A percentile compares a stretch with the other conserved stretches of the same genome.
phyloP scores from a whole-genome alignment of 1,139 yeast species.

The Blastobotrys petasosporus region DNA sequence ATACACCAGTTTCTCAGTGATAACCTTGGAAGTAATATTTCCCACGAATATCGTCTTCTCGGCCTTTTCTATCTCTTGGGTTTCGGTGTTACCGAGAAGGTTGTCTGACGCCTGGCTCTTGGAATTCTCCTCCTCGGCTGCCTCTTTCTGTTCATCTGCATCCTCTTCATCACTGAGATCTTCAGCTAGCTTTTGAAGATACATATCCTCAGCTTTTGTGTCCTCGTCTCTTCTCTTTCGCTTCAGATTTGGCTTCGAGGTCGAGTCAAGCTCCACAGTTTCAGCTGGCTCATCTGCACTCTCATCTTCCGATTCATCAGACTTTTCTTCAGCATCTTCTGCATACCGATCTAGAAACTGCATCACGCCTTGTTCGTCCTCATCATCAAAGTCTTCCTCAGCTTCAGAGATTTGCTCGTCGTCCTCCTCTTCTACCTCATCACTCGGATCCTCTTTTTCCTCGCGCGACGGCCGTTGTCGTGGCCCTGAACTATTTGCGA shows the following conservation, averaged over 20 bases:
- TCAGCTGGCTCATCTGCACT: constrained; percentile 12
- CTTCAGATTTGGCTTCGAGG: constrained; percentile 15
- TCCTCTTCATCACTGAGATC: constrained; percentile 20
- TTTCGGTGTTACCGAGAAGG: constrained; percentile 29
- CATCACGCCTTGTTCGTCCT: constrained; percentile 18
- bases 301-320: background rate
- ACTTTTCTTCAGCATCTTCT: constrained; percentile 19
- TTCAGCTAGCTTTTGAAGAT: constrained; percentile 19
- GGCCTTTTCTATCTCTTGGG: constrained; percentile 67
- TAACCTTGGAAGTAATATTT: constrained; percentile 62
- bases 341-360: constrained; percentile 12
- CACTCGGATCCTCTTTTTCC: constrained; percentile 2
- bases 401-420: constrained; percentile 22
- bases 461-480: constrained; percentile 21
- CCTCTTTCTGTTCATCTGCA: constrained; percentile 19
- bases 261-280: too few relatives aligned
- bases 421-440: constrained; percentile 17
- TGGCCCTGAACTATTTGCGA: constrained; percentile 29
- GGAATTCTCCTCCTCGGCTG: constrained; percentile 22
- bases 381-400: constrained; percentile 25
- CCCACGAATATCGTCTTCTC: constrained; percentile 88
- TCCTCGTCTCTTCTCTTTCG: constrained; percentile 25
- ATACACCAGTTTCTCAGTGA: constrained; percentile 56
- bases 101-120: constrained; percentile 18
- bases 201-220: constrained; percentile 23